A percentile compares a stretch with the other conserved stretches of the same genome.
Evolutionary conservation across 2,329 filamentous ascomycete species (phyloP).

Genomic region (Leptographium wingfieldii): DNA sequence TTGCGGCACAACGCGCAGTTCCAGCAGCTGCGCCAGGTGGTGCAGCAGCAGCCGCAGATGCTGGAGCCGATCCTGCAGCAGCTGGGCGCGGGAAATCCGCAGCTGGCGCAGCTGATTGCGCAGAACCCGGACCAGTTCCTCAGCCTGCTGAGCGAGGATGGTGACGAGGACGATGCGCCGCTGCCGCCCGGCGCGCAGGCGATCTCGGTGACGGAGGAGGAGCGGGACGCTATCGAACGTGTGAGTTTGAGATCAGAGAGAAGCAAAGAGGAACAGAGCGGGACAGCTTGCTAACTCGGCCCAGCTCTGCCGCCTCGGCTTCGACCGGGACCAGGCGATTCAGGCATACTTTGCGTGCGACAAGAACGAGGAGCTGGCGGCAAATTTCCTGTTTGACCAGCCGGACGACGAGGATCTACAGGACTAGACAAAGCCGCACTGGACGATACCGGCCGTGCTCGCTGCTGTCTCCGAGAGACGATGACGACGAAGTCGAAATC

Average conservation of each 20-base stretch:
- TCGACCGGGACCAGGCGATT: constrained; percentile 84
- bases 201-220: constrained; percentile 88
- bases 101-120: constrained; percentile 83
- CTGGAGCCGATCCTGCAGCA: constrained; percentile 96
- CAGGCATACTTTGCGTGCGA: constrained; percentile 99
- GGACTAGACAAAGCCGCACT: not conserved
- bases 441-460: not conserved
- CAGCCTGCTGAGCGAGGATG: constrained; percentile 76
- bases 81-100: constrained; percentile 86
- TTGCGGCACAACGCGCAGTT: constrained; percentile 93
- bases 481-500: not conserved
- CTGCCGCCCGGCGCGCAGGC: constrained; percentile 80
- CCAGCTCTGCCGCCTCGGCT: constrained; percentile 83
- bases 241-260: constrained; percentile 35
- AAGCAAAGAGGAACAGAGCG: not conserved
- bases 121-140: constrained; percentile 90
- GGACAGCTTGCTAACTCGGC: not conserved
- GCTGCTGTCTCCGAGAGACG: not conserved
- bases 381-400: constrained; percentile 97
- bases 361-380: constrained; percentile 97
- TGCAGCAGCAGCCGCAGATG: constrained; percentile 97
- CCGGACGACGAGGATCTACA: constrained; percentile 66
- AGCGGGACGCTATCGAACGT: constrained; percentile 92
- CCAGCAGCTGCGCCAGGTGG: constrained; percentile 91
- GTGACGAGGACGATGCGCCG: constrained; percentile 62